A percentile compares a stretch with the other conserved stretches of the same genome.
phyloP scores from a whole-genome alignment of 1,284 basidiomycete species.

The Vanrija pseudolonga region DNA sequence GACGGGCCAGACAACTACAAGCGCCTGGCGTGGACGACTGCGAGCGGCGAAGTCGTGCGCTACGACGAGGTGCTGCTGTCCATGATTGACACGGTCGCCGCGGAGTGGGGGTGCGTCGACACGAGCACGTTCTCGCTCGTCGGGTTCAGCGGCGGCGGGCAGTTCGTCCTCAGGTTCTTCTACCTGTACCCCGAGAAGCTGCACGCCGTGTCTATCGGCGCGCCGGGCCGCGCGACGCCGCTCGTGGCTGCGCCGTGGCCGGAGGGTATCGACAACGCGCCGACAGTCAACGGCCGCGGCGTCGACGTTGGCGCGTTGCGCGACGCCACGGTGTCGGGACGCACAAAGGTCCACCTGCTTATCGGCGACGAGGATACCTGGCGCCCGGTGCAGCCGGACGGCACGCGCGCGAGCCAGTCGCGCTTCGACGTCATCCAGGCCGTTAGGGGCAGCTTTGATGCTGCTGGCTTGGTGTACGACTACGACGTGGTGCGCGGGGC shows the following conservation, averaged over 20 bases:
- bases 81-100: slow-evolving; percentile 14
- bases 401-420: slow-evolving; percentile 2
- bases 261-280: slow-evolving; percentile 6
- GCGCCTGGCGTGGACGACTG: slow-evolving; percentile 9
- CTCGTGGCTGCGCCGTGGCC: slow-evolving; percentile 14
- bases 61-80: slow-evolving; percentile 17
- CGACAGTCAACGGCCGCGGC: neutral
- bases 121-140: slow-evolving; percentile 12
- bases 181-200: slow-evolving; percentile 21
- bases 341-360: slow-evolving; percentile 9
- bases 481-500: slow-evolving; percentile 4
- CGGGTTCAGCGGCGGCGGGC: slow-evolving; percentile 21
- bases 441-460: slow-evolving; percentile 12
- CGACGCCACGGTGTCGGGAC: neutral
- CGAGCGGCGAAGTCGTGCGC: slow-evolving; percentile 3
- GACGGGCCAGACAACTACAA: slow-evolving; percentile 25
- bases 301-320: slow-evolving; percentile 1
- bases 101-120: slow-evolving; percentile 19
- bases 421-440: slow-evolving; percentile 14
- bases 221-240: slow-evolving; percentile 19
- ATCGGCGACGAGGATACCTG: slow-evolving; percentile 14
- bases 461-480: slow-evolving; percentile 6
- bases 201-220: slow-evolving; percentile 18
- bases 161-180: slow-evolving; percentile 24
- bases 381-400: slow-evolving; percentile 14